phyloP scores from a whole-genome alignment of 148 eudicot species.

The Suaeda aralocaspica region DNA sequence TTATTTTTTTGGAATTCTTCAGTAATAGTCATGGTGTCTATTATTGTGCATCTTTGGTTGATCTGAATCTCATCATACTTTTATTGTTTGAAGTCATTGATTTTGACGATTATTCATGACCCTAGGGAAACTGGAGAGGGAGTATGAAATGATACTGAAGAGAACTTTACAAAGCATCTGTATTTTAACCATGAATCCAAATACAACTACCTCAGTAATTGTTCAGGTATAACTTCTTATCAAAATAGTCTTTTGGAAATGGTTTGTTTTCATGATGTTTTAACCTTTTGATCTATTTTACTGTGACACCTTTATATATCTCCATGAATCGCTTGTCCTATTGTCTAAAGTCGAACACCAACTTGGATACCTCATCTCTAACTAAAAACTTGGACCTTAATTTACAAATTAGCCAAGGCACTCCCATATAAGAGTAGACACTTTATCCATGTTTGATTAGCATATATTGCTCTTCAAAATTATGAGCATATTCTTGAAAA shows the following conservation, averaged over 20 bases:
- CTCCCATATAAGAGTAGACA: too few relatives aligned
- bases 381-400: too few relatives aligned
- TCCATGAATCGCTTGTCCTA: too few relatives aligned
- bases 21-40: not conserved
- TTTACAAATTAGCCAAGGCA: too few relatives aligned
- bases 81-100: not conserved
- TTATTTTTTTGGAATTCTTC: not conserved
- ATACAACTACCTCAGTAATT: slow-evolving; percentile 79
- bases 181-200: slow-evolving; percentile 66
- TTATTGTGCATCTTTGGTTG: not conserved
- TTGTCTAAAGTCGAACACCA: too few relatives aligned
- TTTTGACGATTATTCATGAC: slow-evolving; percentile 12
- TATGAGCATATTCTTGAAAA: too few relatives aligned
- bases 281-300: not conserved
- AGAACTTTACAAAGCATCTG: slow-evolving; percentile 88
- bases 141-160: slow-evolving; percentile 83
- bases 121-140: slow-evolving; percentile 77
- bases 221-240: slow-evolving; percentile 73
- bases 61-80: not conserved
- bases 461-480: not conserved
- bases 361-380: too few relatives aligned
- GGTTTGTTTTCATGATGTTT: not conserved
- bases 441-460: too few relatives aligned
- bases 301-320: too few relatives aligned
- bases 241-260: too few relatives aligned